These are phyloP conservation scores for Asterella californica DNA, from an alignment of 225 moss, liverwort and hornwort species.

Conservation along the genomic window DNA sequence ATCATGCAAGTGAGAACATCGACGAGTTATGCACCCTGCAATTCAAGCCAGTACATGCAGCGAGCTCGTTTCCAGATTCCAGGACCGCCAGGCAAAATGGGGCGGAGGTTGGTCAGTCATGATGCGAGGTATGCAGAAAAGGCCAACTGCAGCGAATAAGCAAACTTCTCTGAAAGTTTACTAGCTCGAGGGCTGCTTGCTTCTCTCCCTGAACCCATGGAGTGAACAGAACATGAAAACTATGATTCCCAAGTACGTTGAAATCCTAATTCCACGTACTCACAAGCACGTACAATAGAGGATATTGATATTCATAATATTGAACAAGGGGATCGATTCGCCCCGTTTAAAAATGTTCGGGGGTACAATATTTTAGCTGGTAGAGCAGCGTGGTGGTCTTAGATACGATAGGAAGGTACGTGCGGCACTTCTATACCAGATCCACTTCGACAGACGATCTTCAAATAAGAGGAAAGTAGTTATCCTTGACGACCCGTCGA, in stretches of 20 bases:
- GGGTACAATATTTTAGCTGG: slow-evolving; percentile 2
- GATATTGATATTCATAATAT: neutral
- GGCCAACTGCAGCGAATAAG: neutral
- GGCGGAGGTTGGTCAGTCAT: too few species aligned
- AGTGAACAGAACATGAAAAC: too few species aligned
- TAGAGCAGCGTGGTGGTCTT: neutral
- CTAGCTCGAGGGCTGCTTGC: neutral
- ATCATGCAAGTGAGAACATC: too few species aligned
- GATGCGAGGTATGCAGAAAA: neutral
- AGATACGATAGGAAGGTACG: neutral
- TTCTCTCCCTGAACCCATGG: neutral
- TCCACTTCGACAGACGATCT: neutral
- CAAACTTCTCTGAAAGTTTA: neutral
- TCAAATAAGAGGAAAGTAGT: neutral
- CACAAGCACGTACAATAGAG: neutral
- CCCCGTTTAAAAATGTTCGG: slow-evolving; percentile 9
- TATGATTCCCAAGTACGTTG: too few species aligned
- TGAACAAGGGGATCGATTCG: slow-evolving; percentile 17
- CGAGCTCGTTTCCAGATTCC: too few species aligned
- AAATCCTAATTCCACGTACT: neutral
- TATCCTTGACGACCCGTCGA: neutral
- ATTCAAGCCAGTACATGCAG: too few species aligned
- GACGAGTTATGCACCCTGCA: too few species aligned
- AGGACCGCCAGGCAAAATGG: too few species aligned
- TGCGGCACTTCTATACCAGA: neutral